A percentile compares a stretch with the other conserved stretches of the same genome.
Evolutionary conservation across 768 basidiomycete genomes (phyloP).

Genomic region (Mycena chlorophos): DNA sequence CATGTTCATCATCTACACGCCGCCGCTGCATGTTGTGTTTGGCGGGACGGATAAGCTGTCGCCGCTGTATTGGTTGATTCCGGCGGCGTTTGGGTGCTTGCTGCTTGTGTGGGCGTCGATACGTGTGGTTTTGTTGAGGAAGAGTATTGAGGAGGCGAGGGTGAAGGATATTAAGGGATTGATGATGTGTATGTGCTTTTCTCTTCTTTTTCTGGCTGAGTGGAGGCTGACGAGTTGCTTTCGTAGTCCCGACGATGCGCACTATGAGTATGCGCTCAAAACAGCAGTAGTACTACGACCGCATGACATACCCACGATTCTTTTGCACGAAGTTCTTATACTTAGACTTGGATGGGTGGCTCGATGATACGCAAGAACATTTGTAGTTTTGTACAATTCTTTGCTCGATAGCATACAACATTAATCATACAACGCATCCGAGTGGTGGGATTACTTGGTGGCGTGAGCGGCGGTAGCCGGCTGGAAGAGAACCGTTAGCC

Average conservation of each 20-base stretch:
- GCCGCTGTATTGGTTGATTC: slow-evolving; percentile 70
- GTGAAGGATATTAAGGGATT: slow-evolving; percentile 68
- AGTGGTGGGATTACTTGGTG: slow-evolving; percentile 8
- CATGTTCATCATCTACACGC: slow-evolving; percentile 69
- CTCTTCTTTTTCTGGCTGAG: neutral
- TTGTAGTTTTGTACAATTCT: slow-evolving; percentile 6
- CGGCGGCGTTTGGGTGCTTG: slow-evolving; percentile 56
- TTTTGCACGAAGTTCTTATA: neutral
- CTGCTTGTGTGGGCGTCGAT: slow-evolving; percentile 59
- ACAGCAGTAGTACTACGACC: slow-evolving; percentile 18
- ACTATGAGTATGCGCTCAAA: slow-evolving; percentile 60
- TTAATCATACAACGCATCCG: neutral
- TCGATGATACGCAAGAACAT: neutral
- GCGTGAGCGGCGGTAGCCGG: slow-evolving; percentile 9
- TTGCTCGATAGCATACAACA: neutral
- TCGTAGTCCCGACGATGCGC: slow-evolving; percentile 61
- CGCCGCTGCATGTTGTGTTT: slow-evolving; percentile 68
- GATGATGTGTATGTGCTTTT: slow-evolving; percentile 62
- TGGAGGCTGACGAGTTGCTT: slow-evolving; percentile 14
- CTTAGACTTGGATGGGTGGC: neutral
- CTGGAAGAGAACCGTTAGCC: neutral
- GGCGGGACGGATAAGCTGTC: slow-evolving; percentile 58
- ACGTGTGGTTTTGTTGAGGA: slow-evolving; percentile 57
- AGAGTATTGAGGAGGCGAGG: slow-evolving; percentile 51
- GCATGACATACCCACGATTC: slow-evolving; percentile 1